phyloP scores from a whole-genome alignment of 106 monocot species.

The Agapanthus africanus region DNA sequence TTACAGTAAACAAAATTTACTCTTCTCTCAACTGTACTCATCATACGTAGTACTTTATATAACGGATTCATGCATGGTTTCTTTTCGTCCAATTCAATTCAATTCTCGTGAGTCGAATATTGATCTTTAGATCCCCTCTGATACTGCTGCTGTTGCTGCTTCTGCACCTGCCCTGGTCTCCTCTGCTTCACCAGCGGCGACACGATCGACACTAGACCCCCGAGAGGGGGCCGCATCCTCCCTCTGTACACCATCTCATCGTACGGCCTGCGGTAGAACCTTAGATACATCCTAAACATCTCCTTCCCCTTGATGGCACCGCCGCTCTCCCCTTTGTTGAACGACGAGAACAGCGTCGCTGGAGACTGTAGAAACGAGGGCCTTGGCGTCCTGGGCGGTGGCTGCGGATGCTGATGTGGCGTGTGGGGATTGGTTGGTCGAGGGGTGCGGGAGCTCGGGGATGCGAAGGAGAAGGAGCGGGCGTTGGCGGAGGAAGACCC shows the following conservation, averaged over 20 bases:
- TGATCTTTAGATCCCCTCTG: no score
- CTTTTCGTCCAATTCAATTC: no score
- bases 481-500: conserved; percentile 33
- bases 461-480: conserved; percentile 56
- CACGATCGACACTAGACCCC: conserved; percentile 84
- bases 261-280: conserved; percentile 73
- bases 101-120: no score
- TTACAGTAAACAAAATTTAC: no score
- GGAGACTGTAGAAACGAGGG: conserved; percentile 88
- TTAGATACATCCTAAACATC: conserved; percentile 8
- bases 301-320: no score
- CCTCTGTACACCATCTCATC: conserved; percentile 73
- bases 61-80: no score
- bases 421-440: no score
- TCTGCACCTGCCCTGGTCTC: no score
- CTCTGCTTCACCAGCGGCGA: conserved; percentile 28
- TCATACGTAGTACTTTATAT: no score
- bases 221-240: conserved; percentile 76
- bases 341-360: conserved; percentile 26
- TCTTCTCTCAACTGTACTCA: no score
- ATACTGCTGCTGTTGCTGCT: no score
- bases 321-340: conserved; percentile 21
- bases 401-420: not conserved
- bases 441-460: conserved; percentile 22
- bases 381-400: conserved; percentile 55